phyloP scores from a whole-genome alignment of 1,284 basidiomycete species.

The Pseudozyma tsukubaensis region DNA sequence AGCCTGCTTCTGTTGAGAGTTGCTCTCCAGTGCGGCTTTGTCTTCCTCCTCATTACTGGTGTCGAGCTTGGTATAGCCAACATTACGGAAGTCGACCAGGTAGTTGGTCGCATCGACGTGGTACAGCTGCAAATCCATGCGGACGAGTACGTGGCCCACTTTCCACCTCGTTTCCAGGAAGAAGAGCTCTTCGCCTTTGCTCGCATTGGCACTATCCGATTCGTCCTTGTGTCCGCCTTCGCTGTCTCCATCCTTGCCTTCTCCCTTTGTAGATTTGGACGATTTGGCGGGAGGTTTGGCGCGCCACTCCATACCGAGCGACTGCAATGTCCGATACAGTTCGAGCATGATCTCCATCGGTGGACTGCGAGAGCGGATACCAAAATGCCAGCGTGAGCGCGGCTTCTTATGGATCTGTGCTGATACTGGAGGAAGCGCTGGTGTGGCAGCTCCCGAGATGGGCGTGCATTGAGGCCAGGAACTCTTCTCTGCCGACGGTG shows the following conservation, averaged over 20 bases:
- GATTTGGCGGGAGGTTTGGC: conserved; percentile 51
- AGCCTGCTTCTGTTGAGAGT: not conserved
- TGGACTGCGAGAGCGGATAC: conserved; percentile 91
- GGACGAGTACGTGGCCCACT: conserved; percentile 73
- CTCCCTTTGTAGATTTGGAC: conserved; percentile 21
- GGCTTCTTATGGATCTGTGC: conserved; percentile 48
- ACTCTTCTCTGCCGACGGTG: conserved; percentile 43
- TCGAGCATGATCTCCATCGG: conserved; percentile 99
- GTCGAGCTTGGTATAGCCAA: conserved; percentile 80
- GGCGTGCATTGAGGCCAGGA: conserved; percentile 46
- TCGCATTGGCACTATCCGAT: conserved; percentile 40
- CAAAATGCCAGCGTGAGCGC: conserved; percentile 89
- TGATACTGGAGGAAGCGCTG: conserved; percentile 21
- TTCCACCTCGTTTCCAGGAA: conserved; percentile 93
- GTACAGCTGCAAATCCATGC: conserved; percentile 97
- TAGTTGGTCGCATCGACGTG: conserved; percentile 96
- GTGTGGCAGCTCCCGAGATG: conserved; percentile 8
- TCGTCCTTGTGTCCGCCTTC: conserved; percentile 65
- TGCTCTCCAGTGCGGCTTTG: too few relatives aligned
- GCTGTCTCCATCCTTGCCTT: conserved; percentile 23
- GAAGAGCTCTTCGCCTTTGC: conserved; percentile 77
- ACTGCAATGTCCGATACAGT: conserved; percentile 91
- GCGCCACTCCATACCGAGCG: conserved; percentile 95
- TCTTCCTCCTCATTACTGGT: not conserved
- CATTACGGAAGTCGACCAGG: conserved; percentile 97